Percentiles rank a stretch among this genome's conserved stretches.
These are phyloP conservation scores for Lunularia cruciata DNA, from an alignment of 225 moss, liverwort and hornwort genomes.

Conservation along the genomic window DNA sequence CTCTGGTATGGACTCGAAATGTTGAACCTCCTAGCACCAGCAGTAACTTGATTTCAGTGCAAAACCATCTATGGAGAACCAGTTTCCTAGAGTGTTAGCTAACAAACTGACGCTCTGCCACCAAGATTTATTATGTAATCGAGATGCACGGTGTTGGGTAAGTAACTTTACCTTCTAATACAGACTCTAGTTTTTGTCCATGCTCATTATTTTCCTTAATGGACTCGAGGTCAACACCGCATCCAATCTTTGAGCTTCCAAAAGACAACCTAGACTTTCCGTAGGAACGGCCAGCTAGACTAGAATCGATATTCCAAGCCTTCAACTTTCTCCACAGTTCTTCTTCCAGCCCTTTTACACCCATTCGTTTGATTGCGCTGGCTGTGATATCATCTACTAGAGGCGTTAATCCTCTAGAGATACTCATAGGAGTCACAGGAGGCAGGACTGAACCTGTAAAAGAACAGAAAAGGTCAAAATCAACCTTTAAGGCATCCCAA, in stretches of 20 bases:
- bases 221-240: slow-evolving; percentile 5
- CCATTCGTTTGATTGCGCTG: slow-evolving; percentile 34
- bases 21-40: too few relatives aligned
- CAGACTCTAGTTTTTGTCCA: neutral
- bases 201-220: neutral
- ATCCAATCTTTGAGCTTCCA: slow-evolving; percentile 7
- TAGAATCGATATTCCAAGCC: slow-evolving; percentile 34
- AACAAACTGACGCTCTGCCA: neutral
- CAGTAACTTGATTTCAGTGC: neutral
- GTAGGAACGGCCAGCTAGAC: slow-evolving; percentile 18
- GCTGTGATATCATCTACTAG: slow-evolving; percentile 34
- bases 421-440: slow-evolving; percentile 26
- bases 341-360: slow-evolving; percentile 38
- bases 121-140: neutral
- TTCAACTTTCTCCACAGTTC: slow-evolving; percentile 38
- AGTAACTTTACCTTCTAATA: neutral
- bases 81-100: neutral
- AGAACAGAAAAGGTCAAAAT: neutral
- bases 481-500: too few relatives aligned
- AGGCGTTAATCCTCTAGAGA: slow-evolving; percentile 13
- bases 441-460: slow-evolving; percentile 30
- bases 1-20: neutral
- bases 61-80: slow-evolving; percentile 3
- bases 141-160: neutral
- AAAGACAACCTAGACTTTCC: slow-evolving; percentile 25